Conservation (phyloP, 2,329 filamentous ascomycete genomes). For the Ophiostoma ips region DNA sequence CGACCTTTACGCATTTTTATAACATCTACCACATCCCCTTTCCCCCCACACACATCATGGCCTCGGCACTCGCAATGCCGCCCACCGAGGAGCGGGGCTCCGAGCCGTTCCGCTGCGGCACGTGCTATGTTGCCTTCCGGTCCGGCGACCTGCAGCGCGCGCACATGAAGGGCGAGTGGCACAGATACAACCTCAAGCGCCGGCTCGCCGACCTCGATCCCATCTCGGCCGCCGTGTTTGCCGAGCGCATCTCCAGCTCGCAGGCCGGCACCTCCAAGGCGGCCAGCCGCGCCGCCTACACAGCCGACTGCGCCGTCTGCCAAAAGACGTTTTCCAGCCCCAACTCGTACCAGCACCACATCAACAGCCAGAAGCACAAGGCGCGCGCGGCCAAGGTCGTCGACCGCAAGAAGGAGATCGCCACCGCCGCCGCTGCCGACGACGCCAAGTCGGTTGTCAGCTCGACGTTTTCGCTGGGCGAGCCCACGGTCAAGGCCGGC, state of each 20-base stretch:
- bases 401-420: slow-evolving; percentile 12
- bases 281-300: slow-evolving; percentile 77
- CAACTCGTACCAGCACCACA: slow-evolving; percentile 87
- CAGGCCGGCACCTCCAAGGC: slow-evolving; percentile 74
- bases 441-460: slow-evolving; percentile 73
- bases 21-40: background rate
- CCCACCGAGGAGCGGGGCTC: slow-evolving; percentile 28
- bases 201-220: slow-evolving; percentile 82
- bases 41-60: slow-evolving; percentile 1
- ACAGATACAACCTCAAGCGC: slow-evolving; percentile 96
- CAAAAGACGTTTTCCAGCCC: slow-evolving; percentile 92
- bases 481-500: slow-evolving; percentile 44
- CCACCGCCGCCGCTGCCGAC: slow-evolving; percentile 45
- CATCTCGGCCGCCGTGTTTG: slow-evolving; percentile 82
- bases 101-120: slow-evolving; percentile 93
- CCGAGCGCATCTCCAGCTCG: slow-evolving; percentile 87
- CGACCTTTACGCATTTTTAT: no score
- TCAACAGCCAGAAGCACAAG: slow-evolving; percentile 83
- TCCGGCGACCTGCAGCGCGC: slow-evolving; percentile 83
- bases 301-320: slow-evolving; percentile 69
- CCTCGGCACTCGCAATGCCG: slow-evolving; percentile 28
- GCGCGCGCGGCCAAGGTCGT: slow-evolving; percentile 41
- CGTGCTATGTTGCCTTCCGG: slow-evolving; percentile 91
- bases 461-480: slow-evolving; percentile 81
- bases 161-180: slow-evolving; percentile 98